Base-by-base conservation (phyloP, 225 moss, liverwort and hornwort species). In the Sphagnum tenellum region DNA sequence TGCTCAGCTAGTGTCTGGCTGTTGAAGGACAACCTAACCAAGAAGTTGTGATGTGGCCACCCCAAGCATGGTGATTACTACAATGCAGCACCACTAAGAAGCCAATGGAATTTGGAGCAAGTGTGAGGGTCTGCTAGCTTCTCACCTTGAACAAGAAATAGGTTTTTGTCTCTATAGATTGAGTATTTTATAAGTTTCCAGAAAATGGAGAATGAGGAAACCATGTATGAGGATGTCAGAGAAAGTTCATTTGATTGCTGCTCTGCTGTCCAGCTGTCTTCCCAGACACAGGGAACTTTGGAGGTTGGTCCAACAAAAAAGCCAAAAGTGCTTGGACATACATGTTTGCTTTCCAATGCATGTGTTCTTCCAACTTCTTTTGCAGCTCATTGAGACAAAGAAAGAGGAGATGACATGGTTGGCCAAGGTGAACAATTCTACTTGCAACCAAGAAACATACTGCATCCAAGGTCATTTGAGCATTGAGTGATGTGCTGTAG, bases 321-420 rank as follows among this genome's bases (percentile, higher is more conserved):
- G n/a, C n/a, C n/a, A n/a, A n/a, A n/a, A n/a, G n/a, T n/a, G n/a
- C n/a, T n/a, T 56, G 4, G 56, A 56, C 12, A 11, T 11, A 56
- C 13, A 11, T 56, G 10, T 11, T 13, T 3, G 13, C 11, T n/a
- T 56, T 11, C 13, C 4, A 13, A 11, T 13, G 2, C 7, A 61
- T 0, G 46, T 61, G 61, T 46, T 46, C 4, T 45, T 9, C 45
- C 5, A 45, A 46, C 46, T 5, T 2, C 11, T 45, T 45, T 63
- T 29, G 11, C 75, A 84, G 83, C 80, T 71, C 69, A 12, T 84
- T 72, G 83, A 84, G 61, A 70, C 70, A 48, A 84, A 80, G 45
- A 80, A 71, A 62, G 95, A 92, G 76, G 95, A 96, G 78, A 96
- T 96, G 95, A 65, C 90, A 49, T 96, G 95, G 95, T 79, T 96